Percentiles rank a stretch among this genome's conserved stretches.
Evolutionary conservation across 331 rosid species (phyloP).

Genomic region (Quercus lobata): DNA sequence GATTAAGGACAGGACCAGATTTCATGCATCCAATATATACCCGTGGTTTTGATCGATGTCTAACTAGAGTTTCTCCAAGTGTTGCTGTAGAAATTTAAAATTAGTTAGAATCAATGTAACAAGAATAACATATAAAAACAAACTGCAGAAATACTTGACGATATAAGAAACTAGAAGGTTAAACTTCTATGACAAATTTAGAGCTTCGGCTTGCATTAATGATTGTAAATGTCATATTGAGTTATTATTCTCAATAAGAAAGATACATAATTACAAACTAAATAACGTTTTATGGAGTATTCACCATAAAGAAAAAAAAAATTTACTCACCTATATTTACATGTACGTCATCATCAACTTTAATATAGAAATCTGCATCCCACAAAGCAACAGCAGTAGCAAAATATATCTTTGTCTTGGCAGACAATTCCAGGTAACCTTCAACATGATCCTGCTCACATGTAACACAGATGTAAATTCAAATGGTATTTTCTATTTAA

Average conservation of each 20-base stretch:
- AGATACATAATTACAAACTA: neutral
- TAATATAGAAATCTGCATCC: conserved; percentile 98
- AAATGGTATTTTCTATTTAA: neutral
- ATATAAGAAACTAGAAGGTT: neutral
- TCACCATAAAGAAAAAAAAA: neutral
- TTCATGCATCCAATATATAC: conserved; percentile 98
- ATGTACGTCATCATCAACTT: conserved; percentile 97
- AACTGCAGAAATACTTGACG: neutral
- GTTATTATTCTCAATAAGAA: neutral
- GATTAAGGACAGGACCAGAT: conserved; percentile 93
- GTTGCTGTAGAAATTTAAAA: conserved; percentile 60
- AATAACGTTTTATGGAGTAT: neutral
- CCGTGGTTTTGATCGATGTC: conserved; percentile 75
- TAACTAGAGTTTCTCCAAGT: conserved; percentile 82
- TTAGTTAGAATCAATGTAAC: neutral
- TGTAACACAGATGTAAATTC: conserved; percentile 12
- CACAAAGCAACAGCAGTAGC: conserved; percentile 75
- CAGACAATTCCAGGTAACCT: conserved; percentile 94
- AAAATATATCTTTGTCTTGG: conserved; percentile 88
- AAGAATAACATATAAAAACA: neutral
- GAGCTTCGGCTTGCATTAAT: neutral
- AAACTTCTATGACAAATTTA: neutral
- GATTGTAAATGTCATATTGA: neutral
- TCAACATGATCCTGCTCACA: conserved; percentile 81
- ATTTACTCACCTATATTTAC: conserved; percentile 76